phyloP scores from a whole-genome alignment of 129 eudicot species.

The Erigeron canadensis region DNA sequence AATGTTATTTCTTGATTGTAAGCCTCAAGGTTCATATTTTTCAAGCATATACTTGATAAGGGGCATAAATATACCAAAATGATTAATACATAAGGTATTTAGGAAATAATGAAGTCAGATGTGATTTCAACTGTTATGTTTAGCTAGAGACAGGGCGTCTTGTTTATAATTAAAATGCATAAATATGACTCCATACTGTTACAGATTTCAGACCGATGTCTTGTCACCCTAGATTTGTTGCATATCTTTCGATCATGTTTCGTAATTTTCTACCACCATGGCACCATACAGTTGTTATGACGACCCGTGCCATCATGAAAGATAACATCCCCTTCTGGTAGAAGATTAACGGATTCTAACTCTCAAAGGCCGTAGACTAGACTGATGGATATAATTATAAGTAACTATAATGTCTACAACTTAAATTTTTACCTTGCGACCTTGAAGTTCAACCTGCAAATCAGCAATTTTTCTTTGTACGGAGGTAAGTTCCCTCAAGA shows the following conservation, averaged over 20 bases:
- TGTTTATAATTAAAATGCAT: neutral
- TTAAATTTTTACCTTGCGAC: constrained; percentile 91
- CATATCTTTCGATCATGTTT: neutral
- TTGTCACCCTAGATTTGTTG: neutral
- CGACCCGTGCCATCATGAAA: neutral
- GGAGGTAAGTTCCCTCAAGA: constrained; percentile 77
- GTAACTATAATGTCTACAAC: neutral
- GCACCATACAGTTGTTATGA: neutral
- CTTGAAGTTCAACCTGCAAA: constrained; percentile 95
- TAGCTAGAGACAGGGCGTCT: neutral
- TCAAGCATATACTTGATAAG: neutral
- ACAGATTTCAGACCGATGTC: neutral
- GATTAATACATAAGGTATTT: neutral
- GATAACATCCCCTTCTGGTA: neutral
- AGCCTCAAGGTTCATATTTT: neutral
- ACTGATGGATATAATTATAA: neutral
- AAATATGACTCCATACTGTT: too few species aligned
- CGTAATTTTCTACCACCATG: neutral
- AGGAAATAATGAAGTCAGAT: neutral
- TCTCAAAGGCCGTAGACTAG: neutral
- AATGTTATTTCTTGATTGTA: neutral
- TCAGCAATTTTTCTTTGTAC: constrained; percentile 93
- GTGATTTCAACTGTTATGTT: neutral
- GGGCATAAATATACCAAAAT: neutral
- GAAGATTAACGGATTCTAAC: neutral